Evolutionary conservation across 106 monocot genomes (phyloP).

Genomic region (Acorus gramineus): DNA sequence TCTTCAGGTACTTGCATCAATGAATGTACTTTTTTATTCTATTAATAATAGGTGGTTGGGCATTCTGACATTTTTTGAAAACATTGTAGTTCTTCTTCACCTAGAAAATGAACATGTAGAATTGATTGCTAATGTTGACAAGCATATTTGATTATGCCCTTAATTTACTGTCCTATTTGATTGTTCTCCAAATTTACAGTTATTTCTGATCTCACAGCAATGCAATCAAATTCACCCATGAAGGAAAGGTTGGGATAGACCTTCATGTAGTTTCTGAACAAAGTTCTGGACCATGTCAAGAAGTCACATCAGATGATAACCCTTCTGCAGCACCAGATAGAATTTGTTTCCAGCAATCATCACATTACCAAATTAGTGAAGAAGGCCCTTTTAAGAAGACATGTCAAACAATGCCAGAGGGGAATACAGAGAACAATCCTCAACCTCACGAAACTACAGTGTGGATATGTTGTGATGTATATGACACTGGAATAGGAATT

Average conservation of each 20-base stretch:
- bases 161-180: not conserved
- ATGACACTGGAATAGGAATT: slow-evolving; percentile 79
- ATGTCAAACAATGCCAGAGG: slow-evolving; percentile 3
- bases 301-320: slow-evolving; percentile 1
- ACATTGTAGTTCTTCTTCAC: too few relatives aligned
- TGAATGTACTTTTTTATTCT: too few relatives aligned
- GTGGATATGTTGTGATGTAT: slow-evolving; percentile 55
- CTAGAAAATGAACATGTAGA: too few relatives aligned
- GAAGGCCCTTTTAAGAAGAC: not conserved
- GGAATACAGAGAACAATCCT: slow-evolving; percentile 8
- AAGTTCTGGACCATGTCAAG: slow-evolving; percentile 6
- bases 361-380: slow-evolving; percentile 8
- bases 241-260: slow-evolving; percentile 70
- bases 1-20: too few relatives aligned
- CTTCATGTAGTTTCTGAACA: slow-evolving; percentile 34
- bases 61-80: too few relatives aligned
- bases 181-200: not conserved
- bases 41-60: too few relatives aligned
- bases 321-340: slow-evolving; percentile 14
- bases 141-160: too few relatives aligned
- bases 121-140: too few relatives aligned
- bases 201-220: slow-evolving; percentile 45
- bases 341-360: slow-evolving; percentile 13
- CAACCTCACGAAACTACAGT: slow-evolving; percentile 27
- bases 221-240: slow-evolving; percentile 71